A percentile compares a stretch with the other conserved stretches of the same genome.
Evolutionary conservation across 1,139 yeast species (phyloP).

Genomic region (Blastobotrys petasosporus): DNA sequence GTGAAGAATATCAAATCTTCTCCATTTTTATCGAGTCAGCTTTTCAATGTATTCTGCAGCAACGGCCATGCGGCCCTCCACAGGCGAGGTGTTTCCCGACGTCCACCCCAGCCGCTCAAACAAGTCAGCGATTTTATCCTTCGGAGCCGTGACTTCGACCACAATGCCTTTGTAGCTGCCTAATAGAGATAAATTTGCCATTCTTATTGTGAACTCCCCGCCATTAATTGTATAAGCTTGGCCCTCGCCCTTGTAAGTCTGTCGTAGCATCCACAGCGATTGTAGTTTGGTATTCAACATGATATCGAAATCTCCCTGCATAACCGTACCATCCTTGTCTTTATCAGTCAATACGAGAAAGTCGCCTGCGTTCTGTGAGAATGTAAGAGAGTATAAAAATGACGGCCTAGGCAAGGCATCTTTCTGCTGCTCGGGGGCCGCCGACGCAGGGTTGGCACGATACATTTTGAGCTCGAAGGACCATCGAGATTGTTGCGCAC

Average conservation of each 20-base stretch:
- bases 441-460: slow-evolving; percentile 46
- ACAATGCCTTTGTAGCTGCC: slow-evolving; percentile 69
- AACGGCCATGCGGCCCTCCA: slow-evolving; percentile 8
- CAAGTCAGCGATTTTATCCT: slow-evolving; percentile 5
- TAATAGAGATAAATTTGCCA: slow-evolving; percentile 67
- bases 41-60: slow-evolving; percentile 24
- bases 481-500: slow-evolving; percentile 58
- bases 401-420: slow-evolving; percentile 7
- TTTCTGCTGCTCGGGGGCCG: slow-evolving; percentile 8
- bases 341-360: slow-evolving; percentile 48
- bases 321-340: slow-evolving; percentile 33
- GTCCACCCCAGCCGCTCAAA: slow-evolving; percentile 1
- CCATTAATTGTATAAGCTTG: slow-evolving; percentile 44
- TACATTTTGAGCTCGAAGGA: slow-evolving; percentile 57
- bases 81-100: slow-evolving; percentile 15
- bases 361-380: slow-evolving; percentile 49
- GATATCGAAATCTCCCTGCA: slow-evolving; percentile 31
- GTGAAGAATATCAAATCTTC: not conserved
- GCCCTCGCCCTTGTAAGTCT: slow-evolving; percentile 72
- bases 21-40: slow-evolving; percentile 2
- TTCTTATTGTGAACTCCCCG: slow-evolving; percentile 40
- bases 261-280: slow-evolving; percentile 67
- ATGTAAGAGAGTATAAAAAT: slow-evolving; percentile 51
- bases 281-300: slow-evolving; percentile 49
- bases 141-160: slow-evolving; percentile 44